Base-by-base conservation (phyloP, 1,284 basidiomycete species). In the Vanrija pseudolonga region DNA sequence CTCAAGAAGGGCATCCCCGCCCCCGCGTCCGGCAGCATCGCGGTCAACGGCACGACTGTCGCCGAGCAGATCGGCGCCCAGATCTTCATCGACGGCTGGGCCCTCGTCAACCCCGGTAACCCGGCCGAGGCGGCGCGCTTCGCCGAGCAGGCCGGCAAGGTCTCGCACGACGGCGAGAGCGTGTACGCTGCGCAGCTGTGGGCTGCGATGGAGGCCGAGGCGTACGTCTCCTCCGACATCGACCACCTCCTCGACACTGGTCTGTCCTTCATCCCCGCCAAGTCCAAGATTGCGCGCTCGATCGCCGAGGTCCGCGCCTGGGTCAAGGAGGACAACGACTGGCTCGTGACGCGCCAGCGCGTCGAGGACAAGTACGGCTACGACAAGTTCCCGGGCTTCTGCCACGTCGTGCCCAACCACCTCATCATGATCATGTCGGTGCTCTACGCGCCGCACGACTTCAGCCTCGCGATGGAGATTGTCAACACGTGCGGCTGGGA, bases 161-260 rank as follows among this genome's bases (percentile, higher is more conserved):
- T 32, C 12, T 14, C 12, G 12, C 32, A 32, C 32, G 32, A 32
- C 32, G 32, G 32, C 32, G 32, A 32, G 32, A 32, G 32, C 32
- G 32, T 32, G 32, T 32, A 32, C 32, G 32, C 32, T 15, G 32
- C 32, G 9, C 32, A 32, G 32, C 39, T 50, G 6, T 50, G 49
- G 49, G 49, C 49, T 6, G 49, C 49, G 24, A 50, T 50, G 49
- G 49, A 50, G 41, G 49, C 49, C 17, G 49, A 50, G 40, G 49
- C 49, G 2, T 50, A 43, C 26, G 38, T 50, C 49, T 50, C 49
- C 11, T 43, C 32, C 23, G 49, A 50, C 40, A 23, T 50, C 40
- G 41, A 50, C 24, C 49, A 50, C 40, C 49, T 50, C 17, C 38
- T 50, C 40, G 49, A 50, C 26, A 24, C 26, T 9, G 49, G 49